Evolutionary conservation across 441 rosid genomes (phyloP).

Genomic region (Capsella rubella): DNA sequence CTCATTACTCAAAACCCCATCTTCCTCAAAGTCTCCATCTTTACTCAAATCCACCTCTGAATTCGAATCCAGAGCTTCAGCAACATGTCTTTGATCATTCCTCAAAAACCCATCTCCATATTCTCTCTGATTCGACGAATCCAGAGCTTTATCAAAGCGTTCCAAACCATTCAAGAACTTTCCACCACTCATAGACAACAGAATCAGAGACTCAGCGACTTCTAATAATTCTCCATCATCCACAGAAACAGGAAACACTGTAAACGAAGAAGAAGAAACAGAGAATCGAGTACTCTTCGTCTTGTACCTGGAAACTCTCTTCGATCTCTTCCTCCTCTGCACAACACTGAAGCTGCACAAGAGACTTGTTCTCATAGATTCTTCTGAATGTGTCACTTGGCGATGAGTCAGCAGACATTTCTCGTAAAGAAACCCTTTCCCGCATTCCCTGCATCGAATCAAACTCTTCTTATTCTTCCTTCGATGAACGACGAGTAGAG

Average conservation of each 20-base stretch:
- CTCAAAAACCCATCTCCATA: neutral
- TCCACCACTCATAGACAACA: neutral
- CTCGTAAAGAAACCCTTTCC: constrained; percentile 6
- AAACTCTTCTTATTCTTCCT: neutral
- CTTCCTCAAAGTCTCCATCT: neutral
- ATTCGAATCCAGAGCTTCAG: neutral
- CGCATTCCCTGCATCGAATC: neutral
- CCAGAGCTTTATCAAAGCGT: neutral
- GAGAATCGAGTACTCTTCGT: neutral
- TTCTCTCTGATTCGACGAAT: neutral
- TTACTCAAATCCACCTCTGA: neutral
- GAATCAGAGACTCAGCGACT: neutral
- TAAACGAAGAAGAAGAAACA: constrained; percentile 4
- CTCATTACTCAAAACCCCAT: neutral
- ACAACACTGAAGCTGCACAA: neutral
- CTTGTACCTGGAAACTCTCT: neutral
- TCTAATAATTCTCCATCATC: neutral
- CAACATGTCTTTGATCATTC: neutral
- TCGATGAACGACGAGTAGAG: neutral
- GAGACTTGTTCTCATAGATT: neutral
- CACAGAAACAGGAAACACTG: neutral
- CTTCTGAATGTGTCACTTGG: neutral
- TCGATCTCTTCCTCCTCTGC: neutral
- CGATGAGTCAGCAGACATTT: neutral
- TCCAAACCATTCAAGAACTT: neutral